A percentile compares a stretch with the other conserved stretches of the same genome.
These are phyloP conservation scores for Friedmanniomyces endolithicus DNA, from an alignment of 495 filamentous ascomycete species.

Conservation along the genomic window DNA sequence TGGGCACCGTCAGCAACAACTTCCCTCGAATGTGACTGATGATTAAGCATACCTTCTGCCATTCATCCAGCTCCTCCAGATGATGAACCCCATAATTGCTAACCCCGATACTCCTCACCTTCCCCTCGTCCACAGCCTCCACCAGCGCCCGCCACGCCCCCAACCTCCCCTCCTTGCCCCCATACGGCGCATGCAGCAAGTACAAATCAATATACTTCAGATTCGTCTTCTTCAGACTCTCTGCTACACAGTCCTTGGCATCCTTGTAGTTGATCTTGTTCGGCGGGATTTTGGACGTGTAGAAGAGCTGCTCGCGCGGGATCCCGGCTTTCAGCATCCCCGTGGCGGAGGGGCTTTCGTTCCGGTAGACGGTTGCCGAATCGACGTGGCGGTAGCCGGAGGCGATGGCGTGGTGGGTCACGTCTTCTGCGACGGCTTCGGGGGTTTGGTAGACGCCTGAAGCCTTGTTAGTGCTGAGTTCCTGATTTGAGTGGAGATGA, in stretches of 20 bases:
- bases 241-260: slow-evolving; percentile 39
- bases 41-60: slow-evolving; percentile 40
- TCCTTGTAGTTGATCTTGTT: slow-evolving; percentile 36
- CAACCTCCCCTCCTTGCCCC: slow-evolving; percentile 43
- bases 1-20: not conserved
- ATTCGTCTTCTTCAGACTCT: slow-evolving; percentile 39
- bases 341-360: slow-evolving; percentile 52
- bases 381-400: slow-evolving; percentile 70
- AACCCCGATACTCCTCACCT: slow-evolving; percentile 52
- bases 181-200: slow-evolving; percentile 48
- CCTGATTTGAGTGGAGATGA: not conserved
- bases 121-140: slow-evolving; percentile 50
- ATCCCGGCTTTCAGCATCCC: slow-evolving; percentile 48
- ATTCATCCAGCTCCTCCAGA: slow-evolving; percentile 58
- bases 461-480: slow-evolving; percentile 4
- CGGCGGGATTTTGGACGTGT: slow-evolving; percentile 57
- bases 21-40: not conserved
- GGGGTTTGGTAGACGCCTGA: slow-evolving; percentile 64
- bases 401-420: slow-evolving; percentile 51
- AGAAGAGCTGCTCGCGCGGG: slow-evolving; percentile 53
- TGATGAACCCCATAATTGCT: slow-evolving; percentile 59
- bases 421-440: slow-evolving; percentile 39
- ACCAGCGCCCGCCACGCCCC: slow-evolving; percentile 54
- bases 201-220: slow-evolving; percentile 54
- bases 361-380: slow-evolving; percentile 56